phyloP scores from a whole-genome alignment of 2,329 filamentous ascomycete genomes.

The Microdochium bolleyi region DNA sequence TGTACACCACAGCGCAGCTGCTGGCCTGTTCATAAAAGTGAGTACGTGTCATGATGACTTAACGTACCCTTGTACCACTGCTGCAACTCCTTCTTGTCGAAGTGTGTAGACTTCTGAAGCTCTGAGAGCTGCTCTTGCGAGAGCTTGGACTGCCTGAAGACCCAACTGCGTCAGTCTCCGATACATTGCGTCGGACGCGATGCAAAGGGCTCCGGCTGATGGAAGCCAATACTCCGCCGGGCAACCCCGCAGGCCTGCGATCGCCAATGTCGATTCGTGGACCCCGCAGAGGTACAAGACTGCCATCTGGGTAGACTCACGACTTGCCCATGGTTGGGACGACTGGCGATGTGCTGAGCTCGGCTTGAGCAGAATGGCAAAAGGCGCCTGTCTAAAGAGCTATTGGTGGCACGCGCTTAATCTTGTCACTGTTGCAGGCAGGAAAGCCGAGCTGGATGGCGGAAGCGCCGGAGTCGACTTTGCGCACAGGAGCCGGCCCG shows the following conservation, averaged over 20 bases:
- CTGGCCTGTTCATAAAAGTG: neutral
- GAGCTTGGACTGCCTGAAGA: slow-evolving; percentile 86
- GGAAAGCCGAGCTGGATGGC: neutral
- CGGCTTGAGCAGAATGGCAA: neutral
- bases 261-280: too few relatives aligned
- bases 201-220: too few relatives aligned
- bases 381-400: neutral
- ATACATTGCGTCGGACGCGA: neutral
- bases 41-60: slow-evolving; percentile 1
- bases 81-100: slow-evolving; percentile 98
- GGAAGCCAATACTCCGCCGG: too few relatives aligned
- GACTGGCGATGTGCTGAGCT: neutral
- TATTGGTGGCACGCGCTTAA: neutral
- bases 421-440: neutral
- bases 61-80: slow-evolving; percentile 97
- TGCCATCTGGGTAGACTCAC: neutral
- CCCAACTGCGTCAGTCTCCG: neutral
- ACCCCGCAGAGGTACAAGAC: too few relatives aligned
- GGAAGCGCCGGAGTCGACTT: neutral
- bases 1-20: slow-evolving; percentile 1
- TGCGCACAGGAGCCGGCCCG: neutral
- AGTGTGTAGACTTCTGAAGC: slow-evolving; percentile 94
- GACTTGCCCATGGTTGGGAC: neutral
- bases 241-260: too few relatives aligned
- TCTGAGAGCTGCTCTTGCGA: slow-evolving; percentile 93